phyloP scores from a whole-genome alignment of 352 stramenopile genomes.

The Globisporangium yorkense region DNA sequence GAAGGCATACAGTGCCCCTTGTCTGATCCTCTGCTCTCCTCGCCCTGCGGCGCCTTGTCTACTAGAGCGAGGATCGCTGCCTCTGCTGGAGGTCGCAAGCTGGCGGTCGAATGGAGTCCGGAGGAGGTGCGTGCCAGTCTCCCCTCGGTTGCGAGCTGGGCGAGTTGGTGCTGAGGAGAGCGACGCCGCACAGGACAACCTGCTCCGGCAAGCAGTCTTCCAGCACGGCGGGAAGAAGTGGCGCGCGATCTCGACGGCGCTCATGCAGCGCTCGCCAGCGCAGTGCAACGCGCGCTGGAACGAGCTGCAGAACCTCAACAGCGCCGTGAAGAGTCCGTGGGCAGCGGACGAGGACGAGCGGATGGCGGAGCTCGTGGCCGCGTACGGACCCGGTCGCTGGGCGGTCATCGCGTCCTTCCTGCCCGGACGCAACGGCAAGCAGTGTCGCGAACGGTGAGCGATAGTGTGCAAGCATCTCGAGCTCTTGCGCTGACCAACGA shows the following conservation, averaged over 20 bases:
- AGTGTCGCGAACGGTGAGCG: slow-evolving; percentile 74
- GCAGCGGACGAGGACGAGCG: slow-evolving; percentile 43
- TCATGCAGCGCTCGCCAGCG: slow-evolving; percentile 31
- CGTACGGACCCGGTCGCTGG: slow-evolving; percentile 61
- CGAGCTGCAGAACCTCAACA: slow-evolving; percentile 56
- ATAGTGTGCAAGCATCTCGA: neutral
- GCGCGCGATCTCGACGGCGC: slow-evolving; percentile 51
- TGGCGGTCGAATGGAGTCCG: no score
- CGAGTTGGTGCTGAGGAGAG: no score
- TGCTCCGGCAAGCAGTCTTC: slow-evolving; percentile 60
- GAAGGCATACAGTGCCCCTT: no score
- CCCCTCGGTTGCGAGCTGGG: no score
- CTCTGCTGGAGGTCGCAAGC: no score
- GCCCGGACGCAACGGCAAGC: slow-evolving; percentile 79
- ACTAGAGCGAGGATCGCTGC: no score
- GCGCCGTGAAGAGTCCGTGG: slow-evolving; percentile 65
- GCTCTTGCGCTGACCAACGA: no score
- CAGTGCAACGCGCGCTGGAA: slow-evolving; percentile 72
- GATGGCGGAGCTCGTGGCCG: slow-evolving; percentile 54
- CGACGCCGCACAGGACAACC: slow-evolving; percentile 37
- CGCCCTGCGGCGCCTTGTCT: no score
- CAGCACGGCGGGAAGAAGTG: slow-evolving; percentile 77
- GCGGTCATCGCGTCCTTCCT: slow-evolving; percentile 82
- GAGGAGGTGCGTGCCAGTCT: no score
- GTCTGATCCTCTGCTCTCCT: no score